Conservation (phyloP, 805 yeast species). For the Wickerhamiella hasegawae region DNA sequence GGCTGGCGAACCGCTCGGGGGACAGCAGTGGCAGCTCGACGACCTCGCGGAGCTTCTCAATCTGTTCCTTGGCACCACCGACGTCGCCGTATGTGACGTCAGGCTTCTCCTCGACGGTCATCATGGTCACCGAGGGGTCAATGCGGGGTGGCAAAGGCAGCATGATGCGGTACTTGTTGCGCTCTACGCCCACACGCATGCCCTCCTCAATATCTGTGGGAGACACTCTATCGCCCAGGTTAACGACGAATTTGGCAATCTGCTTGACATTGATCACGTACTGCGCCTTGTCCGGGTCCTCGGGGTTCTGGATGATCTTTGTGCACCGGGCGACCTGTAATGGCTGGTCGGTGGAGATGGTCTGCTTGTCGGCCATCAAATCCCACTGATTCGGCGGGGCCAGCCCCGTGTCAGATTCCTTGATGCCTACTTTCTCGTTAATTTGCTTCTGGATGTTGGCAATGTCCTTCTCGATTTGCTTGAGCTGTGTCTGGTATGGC, state of each 20-base stretch:
- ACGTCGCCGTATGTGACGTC: conserved; percentile 97
- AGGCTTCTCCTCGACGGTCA: conserved; percentile 99
- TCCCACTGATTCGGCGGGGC: conserved; percentile 97
- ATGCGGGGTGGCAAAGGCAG: conserved; percentile 94
- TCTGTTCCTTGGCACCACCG: conserved; percentile 98
- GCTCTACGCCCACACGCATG: conserved; percentile 98
- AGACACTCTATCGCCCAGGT: conserved; percentile 88
- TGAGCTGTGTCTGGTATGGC: conserved; percentile 73
- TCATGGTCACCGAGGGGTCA: conserved; percentile 97
- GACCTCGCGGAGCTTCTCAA: conserved; percentile 89
- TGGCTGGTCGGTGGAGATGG: conserved; percentile 88
- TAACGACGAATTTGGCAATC: conserved; percentile 95
- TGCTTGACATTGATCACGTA: conserved; percentile 95
- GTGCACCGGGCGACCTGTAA: conserved; percentile 98
- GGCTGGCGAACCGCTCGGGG: conserved; percentile 90
- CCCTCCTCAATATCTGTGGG: conserved; percentile 99
- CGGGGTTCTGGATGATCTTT: conserved; percentile 50
- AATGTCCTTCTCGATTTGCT: conserved; percentile 73
- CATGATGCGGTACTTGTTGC: conserved; percentile 93
- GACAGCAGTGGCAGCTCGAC: conserved; percentile 86
- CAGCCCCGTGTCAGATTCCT: conserved; percentile 92
- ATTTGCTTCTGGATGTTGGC: conserved; percentile 71
- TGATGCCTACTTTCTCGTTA: conserved; percentile 75
- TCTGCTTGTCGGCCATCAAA: conserved; percentile 85
- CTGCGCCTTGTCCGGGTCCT: conserved; percentile 62